Conservation (phyloP, 371 early-diverging fungal genomes). For the Apophysomyces trapeziformis region DNA sequence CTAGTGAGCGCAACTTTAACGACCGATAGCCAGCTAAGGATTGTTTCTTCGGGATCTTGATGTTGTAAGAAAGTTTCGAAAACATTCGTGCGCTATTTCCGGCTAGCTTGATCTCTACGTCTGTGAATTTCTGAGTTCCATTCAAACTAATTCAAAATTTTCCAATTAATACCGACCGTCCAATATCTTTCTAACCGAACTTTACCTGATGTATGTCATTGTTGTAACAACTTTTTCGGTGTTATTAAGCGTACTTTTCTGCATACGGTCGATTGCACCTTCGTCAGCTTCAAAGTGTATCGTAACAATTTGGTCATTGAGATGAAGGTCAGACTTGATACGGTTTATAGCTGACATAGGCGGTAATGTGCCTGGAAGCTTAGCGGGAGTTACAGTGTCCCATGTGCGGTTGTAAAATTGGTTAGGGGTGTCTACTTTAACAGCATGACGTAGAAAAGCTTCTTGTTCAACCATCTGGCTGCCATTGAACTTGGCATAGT, state of each 20-base stretch:
- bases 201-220: conserved; percentile 24
- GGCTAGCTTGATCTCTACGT: conserved; percentile 20
- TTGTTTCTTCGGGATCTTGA: conserved; percentile 24
- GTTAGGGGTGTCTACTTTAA: conserved; percentile 16
- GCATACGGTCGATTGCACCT: conserved; percentile 19
- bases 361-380: conserved; percentile 16
- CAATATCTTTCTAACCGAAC: neutral
- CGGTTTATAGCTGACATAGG: conserved; percentile 26
- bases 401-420: conserved; percentile 34
- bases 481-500: conserved; percentile 20
- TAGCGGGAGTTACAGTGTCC: conserved; percentile 16
- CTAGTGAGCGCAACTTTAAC: conserved; percentile 25
- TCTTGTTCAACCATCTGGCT: conserved; percentile 16
- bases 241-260: conserved; percentile 11
- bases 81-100: conserved; percentile 21
- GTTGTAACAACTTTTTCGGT: conserved; percentile 10
- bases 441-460: conserved; percentile 22
- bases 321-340: conserved; percentile 25
- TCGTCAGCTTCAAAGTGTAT: conserved; percentile 22
- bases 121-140: conserved; percentile 13
- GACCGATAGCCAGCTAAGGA: conserved; percentile 16
- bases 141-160: conserved; percentile 15
- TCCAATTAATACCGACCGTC: neutral
- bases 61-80: conserved; percentile 28
- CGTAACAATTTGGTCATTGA: conserved; percentile 29